Conservation (phyloP, 2,329 filamentous ascomycete genomes). For the Daldinia sp. region DNA sequence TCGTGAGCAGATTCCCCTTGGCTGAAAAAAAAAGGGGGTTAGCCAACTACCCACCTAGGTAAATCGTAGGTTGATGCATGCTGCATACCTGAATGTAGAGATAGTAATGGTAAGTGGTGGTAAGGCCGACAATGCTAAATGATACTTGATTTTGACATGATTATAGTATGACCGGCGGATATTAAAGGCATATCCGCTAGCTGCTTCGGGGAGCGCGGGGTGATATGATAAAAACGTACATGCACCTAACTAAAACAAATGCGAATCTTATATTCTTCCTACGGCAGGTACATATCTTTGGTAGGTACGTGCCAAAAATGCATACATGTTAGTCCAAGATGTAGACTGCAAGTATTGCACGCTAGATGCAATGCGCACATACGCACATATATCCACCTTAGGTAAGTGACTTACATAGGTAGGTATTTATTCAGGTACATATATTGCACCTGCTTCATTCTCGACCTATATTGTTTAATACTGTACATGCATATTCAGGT, state of each 20-base stretch:
- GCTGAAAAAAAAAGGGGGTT: background rate
- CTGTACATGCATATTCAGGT: conserved; percentile 30
- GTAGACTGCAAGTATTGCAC: background rate
- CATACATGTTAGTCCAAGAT: background rate
- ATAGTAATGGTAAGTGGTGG: conserved; percentile 20
- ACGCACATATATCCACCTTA: conserved; percentile 5
- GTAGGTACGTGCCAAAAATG: background rate
- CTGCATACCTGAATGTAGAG: too few species aligned
- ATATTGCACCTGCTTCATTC: conserved; percentile 22
- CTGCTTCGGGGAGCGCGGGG: conserved; percentile 23
- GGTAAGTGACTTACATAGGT: background rate
- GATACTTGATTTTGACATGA: too few species aligned
- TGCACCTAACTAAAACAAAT: conserved; percentile 1
- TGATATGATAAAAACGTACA: conserved; percentile 20
- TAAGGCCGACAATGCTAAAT: conserved; percentile 19
- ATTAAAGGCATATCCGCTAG: conserved; percentile 26
- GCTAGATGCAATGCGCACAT: conserved; percentile 3
- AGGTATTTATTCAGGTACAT: background rate
- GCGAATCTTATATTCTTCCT: background rate
- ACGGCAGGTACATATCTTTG: conserved; percentile 1
- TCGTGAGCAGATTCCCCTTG: conserved; percentile 15
- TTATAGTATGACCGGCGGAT: conserved; percentile 29
- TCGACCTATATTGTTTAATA: conserved; percentile 15
- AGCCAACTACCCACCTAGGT: conserved; percentile 27
- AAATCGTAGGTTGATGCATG: conserved; percentile 19